A percentile compares a stretch with the other conserved stretches of the same genome.
Conservation (phyloP, 148 eudicot genomes). For the Selenicereus undatus region DNA sequence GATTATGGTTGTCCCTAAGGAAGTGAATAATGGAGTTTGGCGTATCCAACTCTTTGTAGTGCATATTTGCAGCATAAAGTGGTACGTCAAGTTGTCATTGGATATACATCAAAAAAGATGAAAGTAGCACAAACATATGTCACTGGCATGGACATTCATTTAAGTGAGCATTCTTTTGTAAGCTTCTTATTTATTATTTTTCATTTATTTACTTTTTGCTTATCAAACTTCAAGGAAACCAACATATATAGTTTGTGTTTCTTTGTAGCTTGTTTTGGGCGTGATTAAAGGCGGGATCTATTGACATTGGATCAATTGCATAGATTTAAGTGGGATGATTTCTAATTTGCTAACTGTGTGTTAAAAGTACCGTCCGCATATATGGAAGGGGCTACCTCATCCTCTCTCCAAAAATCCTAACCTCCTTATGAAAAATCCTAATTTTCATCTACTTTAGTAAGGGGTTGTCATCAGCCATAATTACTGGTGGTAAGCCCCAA, state of each 20-base stretch:
- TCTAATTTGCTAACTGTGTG: too few species aligned
- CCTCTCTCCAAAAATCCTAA: too few species aligned
- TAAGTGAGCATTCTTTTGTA: background rate
- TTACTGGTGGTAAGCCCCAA: too few species aligned
- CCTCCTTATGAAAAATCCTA: too few species aligned
- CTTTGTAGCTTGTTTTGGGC: background rate
- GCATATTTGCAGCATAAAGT: background rate
- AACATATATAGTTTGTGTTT: background rate
- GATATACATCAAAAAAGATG: background rate
- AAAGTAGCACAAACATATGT: too few species aligned
- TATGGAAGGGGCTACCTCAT: too few species aligned
- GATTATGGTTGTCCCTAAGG: background rate
- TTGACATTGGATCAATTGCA: too few species aligned
- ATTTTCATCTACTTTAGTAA: too few species aligned
- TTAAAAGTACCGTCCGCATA: too few species aligned
- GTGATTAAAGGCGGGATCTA: too few species aligned
- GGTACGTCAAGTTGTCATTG: background rate
- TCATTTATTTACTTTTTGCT: background rate
- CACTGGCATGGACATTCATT: background rate
- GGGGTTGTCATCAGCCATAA: too few species aligned
- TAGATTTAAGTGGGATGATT: too few species aligned
- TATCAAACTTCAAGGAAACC: background rate
- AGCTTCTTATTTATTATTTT: background rate
- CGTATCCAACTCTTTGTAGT: background rate
- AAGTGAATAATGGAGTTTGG: conserved; percentile 5